phyloP scores from a whole-genome alignment of 176 grass and related monocot genomes.

The Cenchrus fungigraminus region DNA sequence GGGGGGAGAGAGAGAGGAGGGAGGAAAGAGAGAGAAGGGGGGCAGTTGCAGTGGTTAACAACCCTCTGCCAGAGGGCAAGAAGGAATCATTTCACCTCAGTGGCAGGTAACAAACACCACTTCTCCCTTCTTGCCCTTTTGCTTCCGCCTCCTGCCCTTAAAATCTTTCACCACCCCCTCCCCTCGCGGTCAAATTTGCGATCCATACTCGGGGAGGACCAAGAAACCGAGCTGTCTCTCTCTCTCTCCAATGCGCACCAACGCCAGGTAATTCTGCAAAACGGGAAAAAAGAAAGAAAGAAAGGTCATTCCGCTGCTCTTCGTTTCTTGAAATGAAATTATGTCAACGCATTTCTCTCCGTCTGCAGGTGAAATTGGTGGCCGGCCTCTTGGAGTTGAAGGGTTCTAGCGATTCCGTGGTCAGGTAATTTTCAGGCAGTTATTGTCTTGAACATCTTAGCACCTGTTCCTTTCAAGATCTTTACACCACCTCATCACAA shows the following conservation, averaged over 20 bases:
- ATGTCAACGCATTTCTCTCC: not conserved
- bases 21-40: not conserved
- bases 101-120: slow-evolving; percentile 60
- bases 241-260: slow-evolving; percentile 19
- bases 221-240: slow-evolving; percentile 24
- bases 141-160: slow-evolving; percentile 49
- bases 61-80: slow-evolving; percentile 52
- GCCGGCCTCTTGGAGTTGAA: slow-evolving; percentile 12
- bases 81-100: slow-evolving; percentile 66
- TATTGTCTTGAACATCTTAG: slow-evolving; percentile 39
- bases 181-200: slow-evolving; percentile 50
- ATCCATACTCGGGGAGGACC: slow-evolving; percentile 38
- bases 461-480: slow-evolving; percentile 62
- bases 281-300: not conserved
- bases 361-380: slow-evolving; percentile 39
- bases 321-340: slow-evolving; percentile 30
- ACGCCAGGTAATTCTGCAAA: slow-evolving; percentile 40
- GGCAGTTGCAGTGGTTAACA: slow-evolving; percentile 60
- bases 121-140: slow-evolving; percentile 38
- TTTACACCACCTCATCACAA: slow-evolving; percentile 50
- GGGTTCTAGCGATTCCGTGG: slow-evolving; percentile 26
- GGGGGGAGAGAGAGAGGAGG: not conserved
- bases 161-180: slow-evolving; percentile 49
- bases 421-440: slow-evolving; percentile 62
- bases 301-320: slow-evolving; percentile 23